These are phyloP conservation scores for Dalechampia spathulata DNA, from an alignment of 441 rosid genomes.

Conservation along the genomic window DNA sequence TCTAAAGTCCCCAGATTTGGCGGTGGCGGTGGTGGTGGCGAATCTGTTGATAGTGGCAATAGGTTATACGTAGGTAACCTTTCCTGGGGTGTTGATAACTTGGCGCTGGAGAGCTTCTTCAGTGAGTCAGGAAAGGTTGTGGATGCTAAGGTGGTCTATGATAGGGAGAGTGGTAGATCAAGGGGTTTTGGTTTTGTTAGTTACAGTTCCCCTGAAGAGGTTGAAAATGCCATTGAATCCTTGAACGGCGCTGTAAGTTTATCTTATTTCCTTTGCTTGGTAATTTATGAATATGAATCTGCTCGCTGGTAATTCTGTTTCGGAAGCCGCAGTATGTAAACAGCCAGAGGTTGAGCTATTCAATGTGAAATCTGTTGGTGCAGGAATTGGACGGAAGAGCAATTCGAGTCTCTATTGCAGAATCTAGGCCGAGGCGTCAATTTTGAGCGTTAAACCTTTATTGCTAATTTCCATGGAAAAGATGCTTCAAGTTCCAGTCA, in stretches of 20 bases:
- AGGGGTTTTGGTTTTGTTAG: constrained; percentile 98
- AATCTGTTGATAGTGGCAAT: constrained; percentile 31
- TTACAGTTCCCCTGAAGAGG: constrained; percentile 73
- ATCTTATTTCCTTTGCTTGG: neutral
- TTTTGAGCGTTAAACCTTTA: constrained; percentile 37
- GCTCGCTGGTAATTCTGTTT: too few species aligned
- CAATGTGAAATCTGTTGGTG: constrained; percentile 13
- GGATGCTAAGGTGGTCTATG: constrained; percentile 87
- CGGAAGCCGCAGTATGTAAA: too few species aligned
- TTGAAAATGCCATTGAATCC: constrained; percentile 53
- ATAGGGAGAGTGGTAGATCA: constrained; percentile 89
- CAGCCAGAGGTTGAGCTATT: too few species aligned
- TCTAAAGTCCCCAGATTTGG: constrained; percentile 38
- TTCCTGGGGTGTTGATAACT: constrained; percentile 88
- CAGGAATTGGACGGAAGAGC: constrained; percentile 91
- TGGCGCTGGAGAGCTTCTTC: constrained; percentile 71
- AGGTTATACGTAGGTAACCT: constrained; percentile 86
- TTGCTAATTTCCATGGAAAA: constrained; percentile 1
- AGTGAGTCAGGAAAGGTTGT: constrained; percentile 73
- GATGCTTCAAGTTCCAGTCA: constrained; percentile 15
- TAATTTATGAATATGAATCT: too few species aligned
- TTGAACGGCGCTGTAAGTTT: constrained; percentile 80
- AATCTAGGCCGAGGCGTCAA: constrained; percentile 69
- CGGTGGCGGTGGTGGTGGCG: constrained; percentile 23
- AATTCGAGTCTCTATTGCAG: constrained; percentile 81